Evolutionary conservation across 2,329 filamentous ascomycete genomes (phyloP), one percentile per base, ranked within the genome.

Genomic region (Intubia oerlemansii): DNA sequence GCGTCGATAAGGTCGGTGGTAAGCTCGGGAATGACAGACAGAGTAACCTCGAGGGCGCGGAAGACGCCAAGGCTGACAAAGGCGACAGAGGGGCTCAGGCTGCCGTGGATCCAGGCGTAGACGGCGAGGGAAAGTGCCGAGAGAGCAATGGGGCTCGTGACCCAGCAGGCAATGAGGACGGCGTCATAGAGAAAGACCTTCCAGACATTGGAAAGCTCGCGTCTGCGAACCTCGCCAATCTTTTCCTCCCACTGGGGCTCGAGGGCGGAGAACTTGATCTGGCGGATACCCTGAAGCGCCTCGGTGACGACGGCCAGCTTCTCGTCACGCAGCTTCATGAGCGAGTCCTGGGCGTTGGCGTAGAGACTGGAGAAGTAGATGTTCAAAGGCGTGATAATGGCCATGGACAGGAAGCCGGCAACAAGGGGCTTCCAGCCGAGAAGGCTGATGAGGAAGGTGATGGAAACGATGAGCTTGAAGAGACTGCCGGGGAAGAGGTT

Each of bases 181-280:
- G 64, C 59, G 41, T 82, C 74, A 24, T 59, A 62, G 26, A 60
- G 42, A 40, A 79, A 82, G 2, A 69, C 62, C 22, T 53, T 57
- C 66, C 74, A 78, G 20, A 79, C 59, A 14, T 65, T 66, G 5
- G 50, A 47, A 8, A 85, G 57, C 44, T 85, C 79, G 26, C 59
- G 62, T 24, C 70, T 62, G 41, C 79, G 59, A 7, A 71, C 64
- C 35, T 60, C 47, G 35, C 59, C 48, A 43, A 88, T 77, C 35
- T 71, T 75, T 11, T 59, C 55, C 44, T 81, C 67, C 78, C 79
- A 85, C 39, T 77, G 66, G 13, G 55, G 51, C 45, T 85, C 79
- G 2, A 81, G 50, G 1, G 78, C 78, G 1, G 76, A 76, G 39
- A 85, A 82, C 42, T 88, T 88, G 51, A 88, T 80, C 46, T 88